phyloP scores from a whole-genome alignment of 257 asterid genomes.

The Solanum habrochaites region DNA sequence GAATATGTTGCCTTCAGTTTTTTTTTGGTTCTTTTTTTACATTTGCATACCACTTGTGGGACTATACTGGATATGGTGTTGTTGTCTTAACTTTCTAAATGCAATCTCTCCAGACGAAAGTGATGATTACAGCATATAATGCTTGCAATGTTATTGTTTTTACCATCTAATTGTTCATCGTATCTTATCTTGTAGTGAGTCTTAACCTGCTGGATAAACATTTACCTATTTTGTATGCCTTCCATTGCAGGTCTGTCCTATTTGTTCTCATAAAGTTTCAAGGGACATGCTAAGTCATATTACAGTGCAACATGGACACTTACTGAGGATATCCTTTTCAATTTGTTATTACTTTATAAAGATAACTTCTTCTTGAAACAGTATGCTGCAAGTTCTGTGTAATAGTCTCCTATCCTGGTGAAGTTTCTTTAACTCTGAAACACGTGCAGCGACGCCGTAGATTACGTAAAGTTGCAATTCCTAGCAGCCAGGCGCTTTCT shows the following conservation, averaged over 20 bases:
- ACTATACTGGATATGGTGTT: background rate
- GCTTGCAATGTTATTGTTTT: background rate
- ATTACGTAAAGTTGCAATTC: conserved; percentile 55
- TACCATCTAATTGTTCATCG: background rate
- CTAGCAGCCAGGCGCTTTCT: conserved; percentile 65
- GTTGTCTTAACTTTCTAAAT: background rate
- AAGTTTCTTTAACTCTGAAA: conserved; percentile 33
- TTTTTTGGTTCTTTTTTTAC: background rate
- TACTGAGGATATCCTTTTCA: conserved; percentile 62
- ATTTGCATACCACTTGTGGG: background rate
- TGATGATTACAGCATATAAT: background rate
- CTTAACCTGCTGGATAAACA: background rate
- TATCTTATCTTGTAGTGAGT: background rate
- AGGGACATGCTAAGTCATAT: conserved; percentile 66
- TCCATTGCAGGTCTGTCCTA: conserved; percentile 58
- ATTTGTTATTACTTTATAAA: background rate
- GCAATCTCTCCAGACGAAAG: background rate
- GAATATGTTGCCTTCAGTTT: background rate
- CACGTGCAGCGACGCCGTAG: conserved; percentile 67
- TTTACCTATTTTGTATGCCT: background rate
- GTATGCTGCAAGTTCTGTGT: background rate
- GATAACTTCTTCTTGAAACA: background rate
- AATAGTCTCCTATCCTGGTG: background rate
- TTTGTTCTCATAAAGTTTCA: conserved; percentile 66
- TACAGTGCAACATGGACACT: conserved; percentile 68